Conservation (phyloP, 371 early-diverging fungal genomes). For the Syncephalastrum monosporum region DNA sequence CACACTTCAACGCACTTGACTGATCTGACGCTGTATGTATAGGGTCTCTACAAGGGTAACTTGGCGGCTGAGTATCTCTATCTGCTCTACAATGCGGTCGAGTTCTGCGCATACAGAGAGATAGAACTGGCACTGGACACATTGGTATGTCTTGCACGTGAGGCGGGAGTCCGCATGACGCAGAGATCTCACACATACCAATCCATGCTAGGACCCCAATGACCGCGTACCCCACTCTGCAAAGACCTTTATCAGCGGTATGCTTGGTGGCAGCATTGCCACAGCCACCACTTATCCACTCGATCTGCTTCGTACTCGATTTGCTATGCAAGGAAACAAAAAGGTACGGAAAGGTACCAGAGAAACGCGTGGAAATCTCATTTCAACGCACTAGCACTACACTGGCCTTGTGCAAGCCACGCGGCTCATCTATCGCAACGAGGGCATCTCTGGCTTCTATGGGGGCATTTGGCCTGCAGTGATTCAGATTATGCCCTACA, state of each 20-base stretch:
- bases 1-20: not conserved
- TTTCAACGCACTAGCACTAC: constrained; percentile 43
- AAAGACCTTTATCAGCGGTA: constrained; percentile 68
- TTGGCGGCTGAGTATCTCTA: constrained; percentile 89
- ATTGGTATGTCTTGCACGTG: constrained; percentile 12
- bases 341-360: constrained; percentile 31
- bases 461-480: constrained; percentile 81
- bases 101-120: constrained; percentile 77
- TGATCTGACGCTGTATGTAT: not conserved
- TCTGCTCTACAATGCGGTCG: constrained; percentile 83
- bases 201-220: constrained; percentile 10
- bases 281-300: constrained; percentile 89
- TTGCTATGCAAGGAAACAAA: constrained; percentile 74
- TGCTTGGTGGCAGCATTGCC: constrained; percentile 55
- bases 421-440: constrained; percentile 57
- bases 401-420: constrained; percentile 64
- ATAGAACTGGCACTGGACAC: constrained; percentile 31
- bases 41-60: constrained; percentile 95
- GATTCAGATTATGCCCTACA: constrained; percentile 91
- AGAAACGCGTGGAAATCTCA: not conserved
- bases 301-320: constrained; percentile 90
- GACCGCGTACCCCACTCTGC: constrained; percentile 30
- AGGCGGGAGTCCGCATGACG: not conserved
- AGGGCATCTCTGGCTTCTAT: constrained; percentile 87
- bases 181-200: constrained; percentile 1